phyloP scores from a whole-genome alignment of 495 filamentous ascomycete genomes.

The Hypoxylon fragiforme region DNA sequence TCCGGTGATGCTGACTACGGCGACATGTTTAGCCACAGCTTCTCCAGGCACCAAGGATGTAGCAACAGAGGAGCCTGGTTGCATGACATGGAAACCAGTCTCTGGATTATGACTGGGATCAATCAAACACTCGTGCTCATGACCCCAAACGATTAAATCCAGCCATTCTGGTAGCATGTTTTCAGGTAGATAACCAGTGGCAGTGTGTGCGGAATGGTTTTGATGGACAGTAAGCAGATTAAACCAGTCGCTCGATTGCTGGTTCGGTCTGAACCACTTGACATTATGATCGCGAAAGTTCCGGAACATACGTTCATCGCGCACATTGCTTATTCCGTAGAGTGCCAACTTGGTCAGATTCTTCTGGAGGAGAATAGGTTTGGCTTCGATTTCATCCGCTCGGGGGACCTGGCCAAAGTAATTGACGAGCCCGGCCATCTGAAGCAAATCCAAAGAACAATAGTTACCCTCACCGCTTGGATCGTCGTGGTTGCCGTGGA shows the following conservation, averaged over 20 bases:
- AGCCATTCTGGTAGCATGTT: constrained; percentile 91
- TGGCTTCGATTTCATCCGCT: constrained; percentile 87
- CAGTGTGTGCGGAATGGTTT: constrained; percentile 89
- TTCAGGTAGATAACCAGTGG: constrained; percentile 89
- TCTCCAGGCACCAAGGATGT: constrained; percentile 91
- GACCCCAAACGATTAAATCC: constrained; percentile 93
- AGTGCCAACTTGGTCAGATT: constrained; percentile 91
- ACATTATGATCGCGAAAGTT: constrained; percentile 93
- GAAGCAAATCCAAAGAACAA: constrained; percentile 87
- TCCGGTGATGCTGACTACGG: constrained; percentile 81
- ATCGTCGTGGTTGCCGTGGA: constrained; percentile 98
- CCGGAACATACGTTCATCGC: constrained; percentile 90
- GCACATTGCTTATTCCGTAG: constrained; percentile 95
- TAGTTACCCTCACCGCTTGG: constrained; percentile 90
- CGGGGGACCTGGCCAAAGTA: constrained; percentile 93
- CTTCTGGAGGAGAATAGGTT: constrained; percentile 91
- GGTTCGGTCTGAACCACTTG: constrained; percentile 83
- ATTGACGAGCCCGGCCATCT: constrained; percentile 88
- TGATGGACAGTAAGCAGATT: constrained; percentile 96
- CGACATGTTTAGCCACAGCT: constrained; percentile 87
- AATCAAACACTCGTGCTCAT: constrained; percentile 96
- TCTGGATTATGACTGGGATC: constrained; percentile 80
- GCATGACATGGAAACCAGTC: constrained; percentile 92
- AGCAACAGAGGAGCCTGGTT: constrained; percentile 93
- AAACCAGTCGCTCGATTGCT: constrained; percentile 91